Evolutionary conservation across 805 yeast species (phyloP).

Genomic region (Yarrowia hollandica): DNA sequence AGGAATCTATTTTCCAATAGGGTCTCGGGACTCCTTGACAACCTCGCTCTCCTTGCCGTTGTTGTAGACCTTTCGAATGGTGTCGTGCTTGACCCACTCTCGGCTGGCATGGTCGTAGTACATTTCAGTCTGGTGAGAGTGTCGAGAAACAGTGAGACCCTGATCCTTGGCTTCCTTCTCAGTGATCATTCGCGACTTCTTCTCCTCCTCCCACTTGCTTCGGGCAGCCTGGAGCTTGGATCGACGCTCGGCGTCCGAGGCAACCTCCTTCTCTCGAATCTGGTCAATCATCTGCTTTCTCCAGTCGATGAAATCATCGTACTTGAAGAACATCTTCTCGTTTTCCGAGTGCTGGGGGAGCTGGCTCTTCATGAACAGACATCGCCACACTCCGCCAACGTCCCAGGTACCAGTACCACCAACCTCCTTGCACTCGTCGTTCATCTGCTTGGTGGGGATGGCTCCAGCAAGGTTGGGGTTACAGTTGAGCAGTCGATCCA

Average conservation of each 20-base stretch:
- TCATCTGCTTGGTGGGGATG: conserved; percentile 17
- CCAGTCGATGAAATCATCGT: conserved; percentile 29
- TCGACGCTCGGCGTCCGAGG: conserved; percentile 20
- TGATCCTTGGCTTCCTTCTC: conserved; percentile 37
- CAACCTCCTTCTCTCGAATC: conserved; percentile 23
- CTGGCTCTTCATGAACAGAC: conserved; percentile 52
- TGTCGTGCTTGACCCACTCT: conserved; percentile 37
- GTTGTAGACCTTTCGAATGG: conserved; percentile 40
- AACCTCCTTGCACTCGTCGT: conserved; percentile 57
- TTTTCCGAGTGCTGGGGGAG: not conserved
- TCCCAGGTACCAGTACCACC: conserved; percentile 84
- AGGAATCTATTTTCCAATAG: not conserved
- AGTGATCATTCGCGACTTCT: conserved; percentile 25
- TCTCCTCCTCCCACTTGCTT: conserved; percentile 2
- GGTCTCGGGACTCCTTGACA: conserved; percentile 22
- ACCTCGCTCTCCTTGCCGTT: conserved; percentile 37
- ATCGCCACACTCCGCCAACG: conserved; percentile 82
- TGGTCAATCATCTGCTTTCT: conserved; percentile 30
- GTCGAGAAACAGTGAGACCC: conserved; percentile 39
- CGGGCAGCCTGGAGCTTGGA: conserved; percentile 3
- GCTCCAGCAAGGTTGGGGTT: conserved; percentile 28
- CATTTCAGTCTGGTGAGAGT: conserved; percentile 36
- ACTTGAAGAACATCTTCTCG: conserved; percentile 27
- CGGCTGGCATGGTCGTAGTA: conserved; percentile 38
- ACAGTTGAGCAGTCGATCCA: conserved; percentile 11